Evolutionary conservation across 257 asterid genomes (phyloP).

Genomic region (Solanum habrochaites): DNA sequence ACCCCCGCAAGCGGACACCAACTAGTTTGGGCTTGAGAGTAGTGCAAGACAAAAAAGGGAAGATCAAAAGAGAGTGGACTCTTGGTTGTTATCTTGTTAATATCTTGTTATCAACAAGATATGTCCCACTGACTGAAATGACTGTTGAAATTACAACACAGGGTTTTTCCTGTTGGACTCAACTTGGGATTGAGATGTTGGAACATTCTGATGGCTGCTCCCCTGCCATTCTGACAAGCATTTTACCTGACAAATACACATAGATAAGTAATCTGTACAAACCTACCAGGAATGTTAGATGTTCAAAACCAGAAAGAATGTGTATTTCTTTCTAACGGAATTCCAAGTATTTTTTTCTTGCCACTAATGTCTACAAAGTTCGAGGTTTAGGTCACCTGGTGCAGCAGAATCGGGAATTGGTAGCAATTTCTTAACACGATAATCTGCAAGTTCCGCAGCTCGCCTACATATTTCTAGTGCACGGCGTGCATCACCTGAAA

Average conservation of each 20-base stretch:
- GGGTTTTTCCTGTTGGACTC: constrained; percentile 8
- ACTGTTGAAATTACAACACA: neutral
- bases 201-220: constrained; percentile 86
- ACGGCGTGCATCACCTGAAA: constrained; percentile 98
- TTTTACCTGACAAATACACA: constrained; percentile 35
- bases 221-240: constrained; percentile 64
- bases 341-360: neutral
- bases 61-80: neutral
- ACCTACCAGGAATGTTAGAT: neutral
- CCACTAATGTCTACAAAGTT: neutral
- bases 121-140: neutral
- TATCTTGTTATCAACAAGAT: neutral
- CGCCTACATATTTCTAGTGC: constrained; percentile 93
- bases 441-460: constrained; percentile 94
- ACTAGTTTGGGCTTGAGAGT: neutral
- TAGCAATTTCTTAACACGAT: constrained; percentile 36
- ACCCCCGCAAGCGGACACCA: neutral
- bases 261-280: neutral
- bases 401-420: constrained; percentile 28
- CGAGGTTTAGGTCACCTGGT: constrained; percentile 18
- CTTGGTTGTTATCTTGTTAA: neutral
- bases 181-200: constrained; percentile 99
- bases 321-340: neutral
- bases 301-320: neutral
- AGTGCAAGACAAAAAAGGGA: neutral